Conservation (phyloP, 2,329 filamentous ascomycete genomes). For the Blumeria hordei region DNA sequence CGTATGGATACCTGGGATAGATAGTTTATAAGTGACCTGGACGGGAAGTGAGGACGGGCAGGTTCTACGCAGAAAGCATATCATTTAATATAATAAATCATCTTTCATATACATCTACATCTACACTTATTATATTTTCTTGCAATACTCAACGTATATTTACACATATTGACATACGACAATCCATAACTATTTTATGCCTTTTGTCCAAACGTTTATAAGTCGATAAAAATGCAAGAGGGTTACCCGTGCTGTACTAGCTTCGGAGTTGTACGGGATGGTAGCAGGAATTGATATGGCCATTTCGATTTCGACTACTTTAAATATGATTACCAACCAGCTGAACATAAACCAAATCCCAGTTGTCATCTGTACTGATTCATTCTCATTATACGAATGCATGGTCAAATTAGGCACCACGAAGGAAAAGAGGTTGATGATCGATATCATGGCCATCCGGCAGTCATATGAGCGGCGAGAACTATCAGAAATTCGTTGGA, state of each 20-base stretch:
- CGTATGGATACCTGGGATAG: too few relatives aligned
- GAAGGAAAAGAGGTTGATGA: slow-evolving; percentile 2
- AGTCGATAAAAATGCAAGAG: too few relatives aligned
- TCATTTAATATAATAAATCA: too few relatives aligned
- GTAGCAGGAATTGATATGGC: slow-evolving; percentile 3
- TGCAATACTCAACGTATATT: too few relatives aligned
- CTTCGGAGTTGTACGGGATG: slow-evolving; percentile 4
- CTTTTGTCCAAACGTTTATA: too few relatives aligned
- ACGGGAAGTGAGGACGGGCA: too few relatives aligned
- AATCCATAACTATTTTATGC: too few relatives aligned
- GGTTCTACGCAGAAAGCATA: too few relatives aligned
- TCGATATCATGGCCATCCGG: slow-evolving; percentile 1
- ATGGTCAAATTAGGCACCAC: slow-evolving; percentile 4
- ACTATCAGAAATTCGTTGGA: not conserved
- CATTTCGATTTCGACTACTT: slow-evolving; percentile 1
- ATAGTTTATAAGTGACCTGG: too few relatives aligned
- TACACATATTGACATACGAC: too few relatives aligned
- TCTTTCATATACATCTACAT: too few relatives aligned
- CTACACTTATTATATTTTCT: too few relatives aligned
- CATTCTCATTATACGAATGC: slow-evolving; percentile 1
- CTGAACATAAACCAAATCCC: not conserved
- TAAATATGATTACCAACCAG: not conserved
- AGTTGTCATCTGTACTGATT: slow-evolving; percentile 3
- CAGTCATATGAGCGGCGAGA: slow-evolving; percentile 1
- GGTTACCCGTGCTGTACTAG: slow-evolving; percentile 2